Evolutionary conservation across 805 yeast species (phyloP), one percentile per base, ranked within the genome.

Genomic region (Ascoidea asiatica): DNA sequence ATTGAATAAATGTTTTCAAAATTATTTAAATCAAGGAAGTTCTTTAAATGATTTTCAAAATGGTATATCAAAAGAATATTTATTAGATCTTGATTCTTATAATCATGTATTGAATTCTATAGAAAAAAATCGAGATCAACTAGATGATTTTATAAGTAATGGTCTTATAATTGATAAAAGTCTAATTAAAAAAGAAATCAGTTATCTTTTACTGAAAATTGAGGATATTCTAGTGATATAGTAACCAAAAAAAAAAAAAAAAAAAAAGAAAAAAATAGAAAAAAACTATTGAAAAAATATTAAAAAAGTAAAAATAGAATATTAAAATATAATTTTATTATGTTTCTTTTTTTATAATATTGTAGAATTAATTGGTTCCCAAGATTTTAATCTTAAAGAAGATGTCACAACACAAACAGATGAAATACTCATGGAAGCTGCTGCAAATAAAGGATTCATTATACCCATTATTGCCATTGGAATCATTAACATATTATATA

Each of bases 391-490:
- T 53, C 77, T 58, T 48, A 90, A 65, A 0, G 96, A 87, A 49
- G 84, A 83, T 40, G 81, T 54, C 21, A 92, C 89, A 19, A 90
- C 97, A 53, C 95, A 83, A 2, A 87, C 79, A 1, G 95, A 85
- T 51, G 95, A 85, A 54, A 87, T 69, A 0, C 95, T 95, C 97
- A 92, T 92, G 1, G 96, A 83, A 13, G 79, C 74, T 38, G 92
- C 87, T 1, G 97, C 97, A 56, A 86, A 75, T 58, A 86, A 79
- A 2, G 97, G 98, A 1, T 95, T 95, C 42, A 79, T 72, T 44
- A 90, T 67, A n/a, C 81, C 73, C 1, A 97, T 97, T 80, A 94
- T 90, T 0, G 97, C 96, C 52, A 90, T 72, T 2, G 97, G 98
- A 35, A 90, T 70, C 81, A 92, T 90, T 22, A 84, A 64, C 17